Conservation (phyloP, 306 rosid genomes). For the Hylodesmum podocarpum region DNA sequence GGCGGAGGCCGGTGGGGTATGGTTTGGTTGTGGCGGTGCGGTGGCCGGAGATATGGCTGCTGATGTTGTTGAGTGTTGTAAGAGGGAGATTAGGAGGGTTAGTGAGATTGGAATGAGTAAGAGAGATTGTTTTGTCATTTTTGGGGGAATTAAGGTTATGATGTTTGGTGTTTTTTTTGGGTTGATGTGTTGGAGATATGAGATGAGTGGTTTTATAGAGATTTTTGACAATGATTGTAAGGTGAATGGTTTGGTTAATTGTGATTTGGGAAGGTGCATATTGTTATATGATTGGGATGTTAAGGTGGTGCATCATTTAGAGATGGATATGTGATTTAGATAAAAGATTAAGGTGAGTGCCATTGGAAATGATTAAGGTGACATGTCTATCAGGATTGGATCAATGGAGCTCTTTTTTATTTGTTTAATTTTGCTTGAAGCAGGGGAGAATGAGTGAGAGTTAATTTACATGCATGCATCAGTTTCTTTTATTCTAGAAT, state of each 20-base stretch:
- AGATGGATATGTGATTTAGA: slow-evolving; percentile 25
- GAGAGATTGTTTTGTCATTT: slow-evolving; percentile 25
- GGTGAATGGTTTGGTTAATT: slow-evolving; percentile 34
- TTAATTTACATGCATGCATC: no score
- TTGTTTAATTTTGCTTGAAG: slow-evolving; percentile 34
- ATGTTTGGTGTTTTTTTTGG: background rate
- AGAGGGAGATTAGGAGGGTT: background rate
- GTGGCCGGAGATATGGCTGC: slow-evolving; percentile 41
- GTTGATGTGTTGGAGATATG: slow-evolving; percentile 24
- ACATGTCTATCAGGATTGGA: slow-evolving; percentile 29
- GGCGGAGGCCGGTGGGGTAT: slow-evolving; percentile 19
- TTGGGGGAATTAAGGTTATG: background rate
- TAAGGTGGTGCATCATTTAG: slow-evolving; percentile 39
- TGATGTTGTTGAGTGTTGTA: slow-evolving; percentile 4
- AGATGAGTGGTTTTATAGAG: slow-evolving; percentile 16
- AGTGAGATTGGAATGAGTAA: slow-evolving; percentile 25
- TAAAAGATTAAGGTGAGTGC: slow-evolving; percentile 23
- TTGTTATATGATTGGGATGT: background rate
- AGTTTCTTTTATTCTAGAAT: no score
- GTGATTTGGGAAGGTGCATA: slow-evolving; percentile 23
- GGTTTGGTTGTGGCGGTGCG: slow-evolving; percentile 39
- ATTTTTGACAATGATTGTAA: slow-evolving; percentile 1
- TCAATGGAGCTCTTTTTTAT: slow-evolving; percentile 20
- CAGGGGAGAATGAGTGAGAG: no score
- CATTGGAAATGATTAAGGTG: slow-evolving; percentile 31